These are phyloP conservation scores for Pythium pyrilobum DNA, from an alignment of 352 stramenopile species.

Conservation along the genomic window DNA sequence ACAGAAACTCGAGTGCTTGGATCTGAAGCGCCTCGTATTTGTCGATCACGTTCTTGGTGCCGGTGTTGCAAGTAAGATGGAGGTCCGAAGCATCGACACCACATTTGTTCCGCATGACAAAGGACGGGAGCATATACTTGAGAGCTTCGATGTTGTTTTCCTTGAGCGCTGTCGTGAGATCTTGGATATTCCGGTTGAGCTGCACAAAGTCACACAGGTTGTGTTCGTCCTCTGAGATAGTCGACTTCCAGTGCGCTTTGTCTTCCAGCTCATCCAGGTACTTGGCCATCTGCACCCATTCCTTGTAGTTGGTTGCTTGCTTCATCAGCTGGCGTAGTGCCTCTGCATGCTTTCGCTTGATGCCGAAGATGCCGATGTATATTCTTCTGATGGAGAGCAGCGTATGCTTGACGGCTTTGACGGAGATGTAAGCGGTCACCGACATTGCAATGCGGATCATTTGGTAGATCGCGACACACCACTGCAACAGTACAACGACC, in stretches of 20 bases:
- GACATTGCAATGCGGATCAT: slow-evolving; percentile 55
- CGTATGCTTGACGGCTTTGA: slow-evolving; percentile 41
- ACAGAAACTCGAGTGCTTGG: slow-evolving; percentile 38
- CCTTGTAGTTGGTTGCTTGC: slow-evolving; percentile 37
- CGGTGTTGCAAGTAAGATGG: slow-evolving; percentile 49
- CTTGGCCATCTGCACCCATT: slow-evolving; percentile 59
- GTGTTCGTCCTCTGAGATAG: slow-evolving; percentile 32
- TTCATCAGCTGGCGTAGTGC: slow-evolving; percentile 59
- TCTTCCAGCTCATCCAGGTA: slow-evolving; percentile 57
- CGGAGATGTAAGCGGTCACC: slow-evolving; percentile 36
- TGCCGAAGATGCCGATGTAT: slow-evolving; percentile 22
- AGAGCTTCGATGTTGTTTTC: slow-evolving; percentile 39
- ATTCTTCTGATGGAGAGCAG: not conserved
- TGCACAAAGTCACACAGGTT: slow-evolving; percentile 63
- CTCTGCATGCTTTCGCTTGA: slow-evolving; percentile 48
- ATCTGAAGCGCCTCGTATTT: slow-evolving; percentile 45
- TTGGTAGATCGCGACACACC: slow-evolving; percentile 61
- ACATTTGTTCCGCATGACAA: slow-evolving; percentile 60
- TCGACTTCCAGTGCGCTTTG: slow-evolving; percentile 57
- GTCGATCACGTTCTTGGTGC: slow-evolving; percentile 57
- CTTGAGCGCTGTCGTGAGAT: slow-evolving; percentile 26
- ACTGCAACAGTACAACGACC: slow-evolving; percentile 54
- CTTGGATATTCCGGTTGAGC: slow-evolving; percentile 35
- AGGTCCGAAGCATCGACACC: slow-evolving; percentile 50
- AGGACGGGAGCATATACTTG: slow-evolving; percentile 54